A percentile compares a stretch with the other conserved stretches of the same genome.
Conservation (phyloP, 495 filamentous ascomycete species). For the Sporormia fimetaria region DNA sequence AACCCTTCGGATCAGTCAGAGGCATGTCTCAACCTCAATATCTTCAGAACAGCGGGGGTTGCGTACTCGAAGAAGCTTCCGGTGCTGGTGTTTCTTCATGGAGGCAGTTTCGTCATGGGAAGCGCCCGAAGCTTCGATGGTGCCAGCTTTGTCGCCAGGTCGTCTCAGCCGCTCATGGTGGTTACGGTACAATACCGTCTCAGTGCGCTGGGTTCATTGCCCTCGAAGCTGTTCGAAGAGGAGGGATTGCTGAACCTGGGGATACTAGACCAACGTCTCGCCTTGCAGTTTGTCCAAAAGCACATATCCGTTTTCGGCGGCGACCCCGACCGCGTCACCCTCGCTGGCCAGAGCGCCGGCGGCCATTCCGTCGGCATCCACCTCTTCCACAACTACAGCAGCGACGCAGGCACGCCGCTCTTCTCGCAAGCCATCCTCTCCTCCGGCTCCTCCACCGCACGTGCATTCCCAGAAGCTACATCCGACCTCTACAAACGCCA, state of each 20-base stretch:
- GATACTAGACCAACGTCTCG: slow-evolving; percentile 9
- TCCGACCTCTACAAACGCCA: slow-evolving; percentile 13
- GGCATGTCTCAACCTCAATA: slow-evolving; percentile 14
- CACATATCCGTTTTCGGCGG: slow-evolving; percentile 14
- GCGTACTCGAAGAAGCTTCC: slow-evolving; percentile 10
- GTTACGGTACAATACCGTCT: slow-evolving; percentile 20
- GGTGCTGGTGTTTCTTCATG: slow-evolving; percentile 12
- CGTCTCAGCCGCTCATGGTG: slow-evolving; percentile 9
- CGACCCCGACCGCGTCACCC: slow-evolving; percentile 10
- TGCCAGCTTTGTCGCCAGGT: slow-evolving; percentile 7
- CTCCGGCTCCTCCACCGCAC: slow-evolving; percentile 11
- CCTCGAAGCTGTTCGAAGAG: slow-evolving; percentile 8
- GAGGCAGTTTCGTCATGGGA: slow-evolving; percentile 8
- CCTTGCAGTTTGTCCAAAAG: slow-evolving; percentile 16
- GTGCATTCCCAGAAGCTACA: slow-evolving; percentile 9
- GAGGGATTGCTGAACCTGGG: slow-evolving; percentile 15
- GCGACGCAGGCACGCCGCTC: slow-evolving; percentile 6
- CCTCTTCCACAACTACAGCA: slow-evolving; percentile 16
- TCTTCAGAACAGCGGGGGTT: slow-evolving; percentile 10
- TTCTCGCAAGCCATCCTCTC: slow-evolving; percentile 12
- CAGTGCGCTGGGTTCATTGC: slow-evolving; percentile 11
- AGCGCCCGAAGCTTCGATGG: slow-evolving; percentile 13
- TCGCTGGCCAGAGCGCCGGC: slow-evolving; percentile 16
- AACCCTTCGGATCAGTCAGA: slow-evolving; percentile 1
- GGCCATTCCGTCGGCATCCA: slow-evolving; percentile 15